These are phyloP conservation scores for Glycine soja DNA, from an alignment of 306 rosid species.

Conservation along the genomic window DNA sequence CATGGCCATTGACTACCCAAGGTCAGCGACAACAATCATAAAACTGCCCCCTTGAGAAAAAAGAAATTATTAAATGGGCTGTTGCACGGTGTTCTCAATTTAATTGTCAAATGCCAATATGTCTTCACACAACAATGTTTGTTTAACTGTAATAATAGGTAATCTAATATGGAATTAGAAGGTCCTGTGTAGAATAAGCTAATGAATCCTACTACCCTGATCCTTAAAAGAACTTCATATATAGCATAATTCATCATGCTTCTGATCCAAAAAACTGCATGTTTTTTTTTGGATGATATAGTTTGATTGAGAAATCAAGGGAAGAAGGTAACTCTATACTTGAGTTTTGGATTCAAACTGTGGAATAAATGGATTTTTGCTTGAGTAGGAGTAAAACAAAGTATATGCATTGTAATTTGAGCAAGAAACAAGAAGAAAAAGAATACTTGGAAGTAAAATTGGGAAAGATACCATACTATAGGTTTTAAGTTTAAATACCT, in stretches of 20 bases:
- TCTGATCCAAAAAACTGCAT: conserved; percentile 16
- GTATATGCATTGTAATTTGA: neutral
- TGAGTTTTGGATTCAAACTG: neutral
- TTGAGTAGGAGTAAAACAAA: neutral
- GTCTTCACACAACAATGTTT: conserved; percentile 31
- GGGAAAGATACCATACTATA: neutral
- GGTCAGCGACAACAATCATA: conserved; percentile 28
- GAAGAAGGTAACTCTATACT: neutral
- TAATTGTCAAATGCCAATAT: conserved; percentile 12
- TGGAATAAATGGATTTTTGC: neutral
- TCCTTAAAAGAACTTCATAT: conserved; percentile 12
- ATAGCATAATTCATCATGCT: neutral
- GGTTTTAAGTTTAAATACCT: neutral
- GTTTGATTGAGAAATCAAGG: neutral
- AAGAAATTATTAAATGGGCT: conserved; percentile 1
- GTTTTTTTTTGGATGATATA: neutral
- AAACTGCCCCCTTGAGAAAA: neutral
- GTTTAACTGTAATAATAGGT: conserved; percentile 3
- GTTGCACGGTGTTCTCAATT: neutral
- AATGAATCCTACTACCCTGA: conserved; percentile 26
- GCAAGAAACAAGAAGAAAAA: neutral
- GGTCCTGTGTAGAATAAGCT: conserved; percentile 23
- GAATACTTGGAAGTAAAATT: neutral
- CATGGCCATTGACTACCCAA: conserved; percentile 27
- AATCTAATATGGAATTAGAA: conserved; percentile 38